Conservation (phyloP, 805 yeast species). For the Schwanniomyces pseudopolymorphus region DNA sequence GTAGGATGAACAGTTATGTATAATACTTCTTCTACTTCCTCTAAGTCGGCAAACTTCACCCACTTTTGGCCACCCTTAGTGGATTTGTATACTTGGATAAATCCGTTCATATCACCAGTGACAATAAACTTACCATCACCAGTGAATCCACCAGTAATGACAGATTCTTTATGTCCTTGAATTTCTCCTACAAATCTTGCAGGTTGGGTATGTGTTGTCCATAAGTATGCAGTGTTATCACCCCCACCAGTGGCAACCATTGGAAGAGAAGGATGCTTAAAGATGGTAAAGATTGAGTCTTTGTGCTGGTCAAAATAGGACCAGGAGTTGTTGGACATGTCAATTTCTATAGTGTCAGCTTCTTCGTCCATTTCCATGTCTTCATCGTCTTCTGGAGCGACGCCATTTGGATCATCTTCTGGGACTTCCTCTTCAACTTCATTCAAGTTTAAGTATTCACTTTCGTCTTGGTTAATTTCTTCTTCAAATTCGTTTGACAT, state of each 20-base stretch:
- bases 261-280: conserved; percentile 82
- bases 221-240: conserved; percentile 82
- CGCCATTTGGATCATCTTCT: conserved; percentile 25
- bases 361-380: conserved; percentile 38
- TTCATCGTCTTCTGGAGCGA: conserved; percentile 36
- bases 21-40: conserved; percentile 86
- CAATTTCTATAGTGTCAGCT: conserved; percentile 67
- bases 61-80: conserved; percentile 80
- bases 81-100: conserved; percentile 69
- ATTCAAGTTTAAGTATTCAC: conserved; percentile 25
- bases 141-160: conserved; percentile 80
- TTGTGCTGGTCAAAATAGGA: conserved; percentile 86
- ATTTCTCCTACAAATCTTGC: conserved; percentile 77
- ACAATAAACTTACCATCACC: conserved; percentile 76
- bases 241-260: conserved; percentile 93
- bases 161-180: conserved; percentile 83
- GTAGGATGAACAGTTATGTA: conserved; percentile 83
- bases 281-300: conserved; percentile 83
- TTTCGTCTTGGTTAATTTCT: conserved; percentile 19
- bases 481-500: conserved; percentile 6
- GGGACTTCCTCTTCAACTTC: conserved; percentile 37
- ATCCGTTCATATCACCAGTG: conserved; percentile 95
- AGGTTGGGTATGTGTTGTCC: conserved; percentile 90
- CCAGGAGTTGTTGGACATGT: conserved; percentile 85
- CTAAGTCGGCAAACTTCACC: conserved; percentile 66